A percentile compares a stretch with the other conserved stretches of the same genome.
These are phyloP conservation scores for Talinum fruticosum DNA, from an alignment of 148 eudicot genomes.

Conservation along the genomic window DNA sequence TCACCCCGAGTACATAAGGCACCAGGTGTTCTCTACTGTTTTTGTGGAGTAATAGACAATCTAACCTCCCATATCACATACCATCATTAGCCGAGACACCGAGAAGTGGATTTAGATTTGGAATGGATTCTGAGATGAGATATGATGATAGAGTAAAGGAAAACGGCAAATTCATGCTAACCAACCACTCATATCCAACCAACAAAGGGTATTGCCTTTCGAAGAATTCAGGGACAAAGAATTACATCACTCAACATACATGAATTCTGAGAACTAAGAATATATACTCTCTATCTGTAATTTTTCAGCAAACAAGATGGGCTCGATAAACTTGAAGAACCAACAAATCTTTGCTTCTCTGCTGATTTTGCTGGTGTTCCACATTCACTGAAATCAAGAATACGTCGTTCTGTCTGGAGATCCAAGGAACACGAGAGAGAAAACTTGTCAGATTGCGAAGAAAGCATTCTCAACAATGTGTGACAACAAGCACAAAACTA, in stretches of 20 bases:
- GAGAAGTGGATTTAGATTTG: too few relatives aligned
- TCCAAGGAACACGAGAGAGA: constrained; percentile 2
- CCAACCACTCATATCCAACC: too few relatives aligned
- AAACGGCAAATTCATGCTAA: too few relatives aligned
- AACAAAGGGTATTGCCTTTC: constrained; percentile 14
- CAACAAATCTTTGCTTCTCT: constrained; percentile 28
- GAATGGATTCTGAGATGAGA: too few relatives aligned
- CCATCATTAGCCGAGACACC: too few relatives aligned
- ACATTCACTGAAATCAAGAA: constrained; percentile 83
- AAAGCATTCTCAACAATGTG: background rate
- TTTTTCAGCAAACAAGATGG: constrained; percentile 39
- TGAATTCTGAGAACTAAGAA: constrained; percentile 9
- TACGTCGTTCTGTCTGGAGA: constrained; percentile 62
- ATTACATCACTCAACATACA: constrained; percentile 21
- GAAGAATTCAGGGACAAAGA: constrained; percentile 8
- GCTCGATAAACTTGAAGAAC: constrained; percentile 29
- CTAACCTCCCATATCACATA: too few relatives aligned
- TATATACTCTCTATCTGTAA: constrained; percentile 27
- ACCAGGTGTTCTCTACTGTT: too few relatives aligned
- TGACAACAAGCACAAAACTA: background rate
- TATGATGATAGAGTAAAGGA: too few relatives aligned
- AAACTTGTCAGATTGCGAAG: background rate
- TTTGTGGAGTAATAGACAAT: too few relatives aligned
- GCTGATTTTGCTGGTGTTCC: constrained; percentile 52
- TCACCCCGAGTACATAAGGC: too few relatives aligned